Evolutionary conservation across 805 yeast genomes (phyloP).

Genomic region (Maudiozyma barnettii): DNA sequence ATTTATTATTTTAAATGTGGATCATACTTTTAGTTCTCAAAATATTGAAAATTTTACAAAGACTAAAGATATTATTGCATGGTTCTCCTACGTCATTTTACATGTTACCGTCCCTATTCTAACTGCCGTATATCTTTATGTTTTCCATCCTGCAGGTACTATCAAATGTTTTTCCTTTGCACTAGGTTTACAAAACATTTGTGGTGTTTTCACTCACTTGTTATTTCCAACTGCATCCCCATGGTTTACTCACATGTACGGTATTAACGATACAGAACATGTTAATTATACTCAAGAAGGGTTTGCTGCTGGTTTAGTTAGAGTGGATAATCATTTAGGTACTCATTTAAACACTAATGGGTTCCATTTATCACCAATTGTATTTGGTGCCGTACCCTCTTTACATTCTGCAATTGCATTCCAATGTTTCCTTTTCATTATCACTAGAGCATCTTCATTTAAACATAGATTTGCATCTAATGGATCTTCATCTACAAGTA

Average conservation of each 20-base stretch:
- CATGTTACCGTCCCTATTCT: constrained; percentile 54
- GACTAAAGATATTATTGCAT: constrained; percentile 45
- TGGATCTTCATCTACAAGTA: not conserved
- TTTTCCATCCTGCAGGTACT: constrained; percentile 60
- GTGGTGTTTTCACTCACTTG: constrained; percentile 53
- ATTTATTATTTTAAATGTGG: constrained; percentile 37
- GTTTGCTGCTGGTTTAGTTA: constrained; percentile 59
- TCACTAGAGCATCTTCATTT: constrained; percentile 27
- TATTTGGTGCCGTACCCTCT: constrained; percentile 58
- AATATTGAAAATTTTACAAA: constrained; percentile 30
- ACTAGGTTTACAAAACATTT: constrained; percentile 50
- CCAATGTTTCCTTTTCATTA: constrained; percentile 36
- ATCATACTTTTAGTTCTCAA: constrained; percentile 34
- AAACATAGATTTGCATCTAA: constrained; percentile 14
- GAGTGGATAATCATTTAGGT: constrained; percentile 56
- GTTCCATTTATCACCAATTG: constrained; percentile 59
- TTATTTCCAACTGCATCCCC: constrained; percentile 66
- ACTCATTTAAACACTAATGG: constrained; percentile 51
- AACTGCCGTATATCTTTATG: constrained; percentile 52
- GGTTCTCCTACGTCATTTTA: constrained; percentile 52
- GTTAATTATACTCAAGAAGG: constrained; percentile 58
- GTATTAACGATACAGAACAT: constrained; percentile 37
- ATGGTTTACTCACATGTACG: constrained; percentile 57
- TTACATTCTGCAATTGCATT: constrained; percentile 60
- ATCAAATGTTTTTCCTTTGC: constrained; percentile 43